Base-by-base conservation (phyloP, 176 grass and related monocot species). In the Aegilops speltoides region DNA sequence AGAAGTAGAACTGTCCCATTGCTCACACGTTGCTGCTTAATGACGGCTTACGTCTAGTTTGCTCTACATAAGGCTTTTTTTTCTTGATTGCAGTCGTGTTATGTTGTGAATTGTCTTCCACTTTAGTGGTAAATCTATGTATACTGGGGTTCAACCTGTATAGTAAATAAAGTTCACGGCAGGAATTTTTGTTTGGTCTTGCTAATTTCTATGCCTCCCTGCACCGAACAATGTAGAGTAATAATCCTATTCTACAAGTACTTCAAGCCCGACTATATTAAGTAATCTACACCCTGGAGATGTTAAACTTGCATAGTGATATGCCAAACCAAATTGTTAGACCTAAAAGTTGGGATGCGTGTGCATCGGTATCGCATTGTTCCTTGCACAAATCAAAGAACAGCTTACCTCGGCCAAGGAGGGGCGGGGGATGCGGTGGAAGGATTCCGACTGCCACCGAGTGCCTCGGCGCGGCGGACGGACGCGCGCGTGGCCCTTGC, bases 401-500 rank as follows among this genome's bases (percentile, higher is more conserved):
- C 64, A 68, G 8, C 29, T 68, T 34, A 68, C 31, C 64, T 36
- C 16, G 7, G 13, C 66, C 24, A 77, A 91, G 17, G 89, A 57
- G 25, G 93, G 87, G 77, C 93, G 84, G 77, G 93, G 95, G 70
- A 95, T 93, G 64, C 90, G 87, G 87, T 98, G 91, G 89, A 95
- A 95, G n/a, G 89, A 92, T 8, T 95, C 90, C 88, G 95, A 82
- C 63, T 95, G 93, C 96, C 91, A 91, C 68, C 91, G 63, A 98
- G 90, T 56, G 62, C 80, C 40, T 94, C 88, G 7, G 88, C 17
- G 36, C 92, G 93, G 66, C 80, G 83, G 87, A 13, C 90, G 91
- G 6, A 88, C 71, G 1, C 91, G 78, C 15, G 74, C 71, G 62
- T 73, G 89, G 64, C 46, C 46, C 46, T 50, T 46, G 43, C 43